Evolutionary conservation across 768 basidiomycete species (phyloP), one percentile per base, ranked within the genome.

Genomic region (Serendipita vermifera): DNA sequence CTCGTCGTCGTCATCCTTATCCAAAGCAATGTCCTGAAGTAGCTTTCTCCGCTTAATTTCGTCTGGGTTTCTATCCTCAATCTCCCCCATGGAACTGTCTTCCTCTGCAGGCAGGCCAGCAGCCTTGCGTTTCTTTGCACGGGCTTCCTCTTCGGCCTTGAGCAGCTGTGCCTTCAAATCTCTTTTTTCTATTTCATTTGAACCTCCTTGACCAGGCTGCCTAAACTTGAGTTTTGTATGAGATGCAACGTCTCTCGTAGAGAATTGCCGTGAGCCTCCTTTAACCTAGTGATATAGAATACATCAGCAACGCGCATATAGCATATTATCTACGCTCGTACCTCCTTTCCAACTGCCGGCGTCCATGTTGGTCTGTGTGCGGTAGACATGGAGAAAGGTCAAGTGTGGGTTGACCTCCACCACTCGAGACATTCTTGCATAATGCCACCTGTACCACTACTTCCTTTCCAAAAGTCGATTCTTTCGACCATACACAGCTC

Each of bases 191-290:
- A 94, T 83, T 60, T 98, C 94, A 2, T 69, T 69, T 2, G 75
- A 65, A 1, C 88, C 85, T 1, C 87, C 91, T 68, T 99, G 94
- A 6, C 94, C 94, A 2, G 85, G 79, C 75, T 96, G 91, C 29
- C 94, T 83, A 72, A 99, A 99, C 74, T 99, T 99, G 63, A 99
- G 85, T 70, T 96, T 94, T 1, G 94, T 99, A 68, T 97, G 87
- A 2, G 89, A 77, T 4, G 94, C 89, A 79, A 97, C 86, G 67
- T 96, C 91, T 59, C 87, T 80, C 65, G 88, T 85, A 3, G 91
- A 94, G 72, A 83, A 91, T 65, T 94, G 90, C 58, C 89, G 81
- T 54, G 91, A 92, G 57, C 89, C 90, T 3, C 87, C 86, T 67
- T 88, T 90, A 59, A 90, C 83, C 46, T 51, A 29, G 13, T 38